These are phyloP conservation scores for Pinus tabuliformis DNA, from an alignment of 75 land plant species.

Conservation along the genomic window DNA sequence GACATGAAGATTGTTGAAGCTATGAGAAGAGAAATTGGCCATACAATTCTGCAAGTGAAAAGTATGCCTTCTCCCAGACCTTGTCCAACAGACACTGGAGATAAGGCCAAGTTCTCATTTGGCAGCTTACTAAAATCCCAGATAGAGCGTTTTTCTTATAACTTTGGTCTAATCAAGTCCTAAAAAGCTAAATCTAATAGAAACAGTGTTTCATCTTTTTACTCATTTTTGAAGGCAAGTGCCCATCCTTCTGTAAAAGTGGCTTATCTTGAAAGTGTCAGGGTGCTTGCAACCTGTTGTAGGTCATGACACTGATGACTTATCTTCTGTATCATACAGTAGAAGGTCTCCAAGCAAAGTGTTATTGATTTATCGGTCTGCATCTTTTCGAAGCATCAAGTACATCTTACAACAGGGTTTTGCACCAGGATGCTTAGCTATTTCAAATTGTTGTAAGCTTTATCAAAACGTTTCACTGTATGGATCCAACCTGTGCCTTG, in stretches of 20 bases:
- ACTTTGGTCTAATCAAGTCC: conserved; percentile 8
- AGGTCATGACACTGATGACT: background rate
- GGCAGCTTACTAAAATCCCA: conserved; percentile 24
- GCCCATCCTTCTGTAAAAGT: background rate
- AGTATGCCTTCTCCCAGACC: conserved; percentile 11
- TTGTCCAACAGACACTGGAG: conserved; percentile 3
- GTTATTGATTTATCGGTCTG: background rate
- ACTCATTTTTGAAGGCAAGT: background rate
- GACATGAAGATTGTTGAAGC: conserved; percentile 61
- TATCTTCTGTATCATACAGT: background rate
- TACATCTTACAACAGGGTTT: no score
- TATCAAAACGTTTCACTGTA: background rate
- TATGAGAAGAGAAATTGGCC: conserved; percentile 49
- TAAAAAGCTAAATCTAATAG: background rate
- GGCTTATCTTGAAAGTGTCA: background rate
- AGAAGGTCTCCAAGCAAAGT: background rate
- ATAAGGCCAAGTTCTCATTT: conserved; percentile 37
- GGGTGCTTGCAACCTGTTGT: background rate
- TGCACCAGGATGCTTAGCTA: background rate
- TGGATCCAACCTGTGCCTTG: background rate
- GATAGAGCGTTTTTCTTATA: conserved; percentile 4
- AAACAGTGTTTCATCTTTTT: background rate
- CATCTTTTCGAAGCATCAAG: background rate
- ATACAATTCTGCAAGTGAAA: conserved; percentile 46
- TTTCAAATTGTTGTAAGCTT: background rate